A percentile compares a stretch with the other conserved stretches of the same genome.
Evolutionary conservation across 2,329 filamentous ascomycete genomes (phyloP).

Genomic region (Epichloe glyceriae): DNA sequence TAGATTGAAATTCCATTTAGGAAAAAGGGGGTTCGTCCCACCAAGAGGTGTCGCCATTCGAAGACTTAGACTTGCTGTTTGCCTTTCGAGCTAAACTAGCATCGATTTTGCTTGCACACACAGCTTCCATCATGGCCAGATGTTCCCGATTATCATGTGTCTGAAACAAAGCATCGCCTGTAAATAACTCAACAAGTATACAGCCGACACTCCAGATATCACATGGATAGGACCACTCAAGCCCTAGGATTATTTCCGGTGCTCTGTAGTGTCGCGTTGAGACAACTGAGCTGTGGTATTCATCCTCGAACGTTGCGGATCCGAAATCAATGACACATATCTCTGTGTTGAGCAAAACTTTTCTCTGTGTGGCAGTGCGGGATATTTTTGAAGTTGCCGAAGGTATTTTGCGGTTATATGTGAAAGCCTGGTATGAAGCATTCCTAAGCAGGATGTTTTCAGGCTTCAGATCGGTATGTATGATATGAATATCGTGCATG

Average conservation of each 20-base stretch:
- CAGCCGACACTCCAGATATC: constrained; percentile 66
- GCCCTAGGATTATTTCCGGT: constrained; percentile 56
- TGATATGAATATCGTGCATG: constrained; percentile 87
- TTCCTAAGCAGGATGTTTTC: constrained; percentile 58
- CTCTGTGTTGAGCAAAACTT: constrained; percentile 55
- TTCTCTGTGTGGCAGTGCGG: constrained; percentile 44
- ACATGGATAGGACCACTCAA: constrained; percentile 60
- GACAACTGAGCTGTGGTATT: constrained; percentile 60
- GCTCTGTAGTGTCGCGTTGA: constrained; percentile 58
- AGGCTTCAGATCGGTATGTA: constrained; percentile 72
- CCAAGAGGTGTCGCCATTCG: constrained; percentile 13
- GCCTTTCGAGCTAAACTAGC: no score
- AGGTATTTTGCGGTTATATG: constrained; percentile 56
- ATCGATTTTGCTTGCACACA: constrained; percentile 15
- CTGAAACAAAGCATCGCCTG: constrained; percentile 58
- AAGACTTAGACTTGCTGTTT: no score
- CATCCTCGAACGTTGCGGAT: constrained; percentile 59
- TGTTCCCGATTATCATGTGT: constrained; percentile 62
- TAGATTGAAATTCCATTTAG: no score
- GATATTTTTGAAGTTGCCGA: constrained; percentile 30
- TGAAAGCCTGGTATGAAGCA: constrained; percentile 55
- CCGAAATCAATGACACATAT: constrained; percentile 61
- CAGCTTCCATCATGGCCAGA: constrained; percentile 63
- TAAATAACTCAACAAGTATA: constrained; percentile 60
- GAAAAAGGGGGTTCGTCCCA: constrained; percentile 21